These are phyloP conservation scores for Macrophomina pseudophaseolina DNA, from an alignment of 2,329 filamentous ascomycete genomes.

Conservation along the genomic window DNA sequence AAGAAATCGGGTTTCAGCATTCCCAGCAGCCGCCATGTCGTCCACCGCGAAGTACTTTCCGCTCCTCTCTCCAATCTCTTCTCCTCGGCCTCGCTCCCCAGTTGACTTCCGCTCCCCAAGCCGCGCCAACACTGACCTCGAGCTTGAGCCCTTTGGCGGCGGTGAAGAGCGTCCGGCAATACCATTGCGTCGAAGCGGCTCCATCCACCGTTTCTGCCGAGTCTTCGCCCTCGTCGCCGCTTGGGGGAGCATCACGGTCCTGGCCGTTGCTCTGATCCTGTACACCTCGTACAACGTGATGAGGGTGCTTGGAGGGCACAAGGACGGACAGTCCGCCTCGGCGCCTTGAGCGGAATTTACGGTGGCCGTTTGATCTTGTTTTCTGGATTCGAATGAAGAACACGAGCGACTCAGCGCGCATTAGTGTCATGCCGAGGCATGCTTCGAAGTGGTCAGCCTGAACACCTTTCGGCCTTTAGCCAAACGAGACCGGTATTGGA, in stretches of 20 bases:
- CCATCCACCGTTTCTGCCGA: constrained; percentile 12
- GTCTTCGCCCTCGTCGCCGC: constrained; percentile 13
- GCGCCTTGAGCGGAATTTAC: too few species aligned
- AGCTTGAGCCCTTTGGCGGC: constrained; percentile 21
- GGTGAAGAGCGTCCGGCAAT: neutral
- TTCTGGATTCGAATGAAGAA: too few species aligned
- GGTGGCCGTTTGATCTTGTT: too few species aligned
- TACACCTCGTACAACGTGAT: constrained; percentile 2
- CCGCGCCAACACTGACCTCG: neutral
- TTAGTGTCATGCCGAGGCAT: too few species aligned
- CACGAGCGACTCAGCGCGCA: too few species aligned
- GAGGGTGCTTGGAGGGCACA: neutral
- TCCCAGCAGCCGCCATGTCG: neutral
- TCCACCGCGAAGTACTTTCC: constrained; percentile 3
- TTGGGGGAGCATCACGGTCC: constrained; percentile 10
- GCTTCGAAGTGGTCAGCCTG: too few species aligned
- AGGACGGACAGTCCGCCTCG: too few species aligned
- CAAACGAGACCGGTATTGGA: too few species aligned
- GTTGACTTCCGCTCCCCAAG: neutral
- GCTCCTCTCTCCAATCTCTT: constrained; percentile 5
- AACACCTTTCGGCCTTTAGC: too few species aligned
- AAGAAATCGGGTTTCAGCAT: neutral
- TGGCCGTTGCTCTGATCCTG: constrained; percentile 13
- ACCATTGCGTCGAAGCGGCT: neutral
- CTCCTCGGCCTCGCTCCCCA: neutral